These are phyloP conservation scores for Termitomyces sp. DNA, from an alignment of 768 basidiomycete genomes.

Conservation along the genomic window DNA sequence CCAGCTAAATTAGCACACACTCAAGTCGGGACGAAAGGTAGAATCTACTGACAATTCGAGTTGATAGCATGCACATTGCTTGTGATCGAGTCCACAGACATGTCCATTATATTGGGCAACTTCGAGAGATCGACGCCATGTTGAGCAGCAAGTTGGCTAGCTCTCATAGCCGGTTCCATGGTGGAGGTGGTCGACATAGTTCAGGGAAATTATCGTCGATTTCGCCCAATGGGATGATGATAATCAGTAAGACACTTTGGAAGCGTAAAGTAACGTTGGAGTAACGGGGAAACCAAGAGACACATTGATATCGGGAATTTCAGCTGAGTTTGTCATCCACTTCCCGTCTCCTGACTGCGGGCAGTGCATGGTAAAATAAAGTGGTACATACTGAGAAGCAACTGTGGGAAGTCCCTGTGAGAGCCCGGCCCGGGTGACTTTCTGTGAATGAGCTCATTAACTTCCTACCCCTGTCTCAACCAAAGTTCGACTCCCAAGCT, in stretches of 20 bases:
- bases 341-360: neutral
- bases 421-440: neutral
- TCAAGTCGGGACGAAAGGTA: neutral
- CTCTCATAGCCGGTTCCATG: constrained; percentile 20
- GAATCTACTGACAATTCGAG: constrained; percentile 2
- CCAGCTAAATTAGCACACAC: neutral
- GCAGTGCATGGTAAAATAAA: neutral
- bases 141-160: constrained; percentile 24
- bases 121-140: constrained; percentile 37
- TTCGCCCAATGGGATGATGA: neutral
- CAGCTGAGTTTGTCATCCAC: neutral
- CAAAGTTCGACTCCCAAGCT: neutral
- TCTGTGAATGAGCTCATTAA: neutral
- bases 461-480: neutral
- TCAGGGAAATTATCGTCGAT: neutral
- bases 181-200: neutral
- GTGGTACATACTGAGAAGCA: neutral
- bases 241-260: neutral
- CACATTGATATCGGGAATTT: neutral
- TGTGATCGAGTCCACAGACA: constrained; percentile 37
- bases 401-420: neutral
- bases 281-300: neutral
- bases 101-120: constrained; percentile 33
- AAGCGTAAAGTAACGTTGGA: neutral
- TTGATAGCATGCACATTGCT: constrained; percentile 21